Conservation (phyloP, 1,139 yeast species). For the Schizosaccharomyces versatilis region DNA sequence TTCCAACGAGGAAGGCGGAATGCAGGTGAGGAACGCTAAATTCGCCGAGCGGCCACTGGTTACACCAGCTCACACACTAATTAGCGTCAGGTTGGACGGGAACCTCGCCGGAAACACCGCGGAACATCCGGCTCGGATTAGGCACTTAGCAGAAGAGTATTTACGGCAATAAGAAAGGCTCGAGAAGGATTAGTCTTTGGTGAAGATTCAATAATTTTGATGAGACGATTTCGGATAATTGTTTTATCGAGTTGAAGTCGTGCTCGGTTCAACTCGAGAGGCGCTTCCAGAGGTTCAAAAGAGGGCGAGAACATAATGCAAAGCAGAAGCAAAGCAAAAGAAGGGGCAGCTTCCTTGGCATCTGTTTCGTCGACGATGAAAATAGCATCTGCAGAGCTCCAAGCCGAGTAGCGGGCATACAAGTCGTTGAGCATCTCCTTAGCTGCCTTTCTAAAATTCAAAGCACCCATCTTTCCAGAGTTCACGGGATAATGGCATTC, state of each 20-base stretch:
- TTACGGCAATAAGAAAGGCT: not conserved
- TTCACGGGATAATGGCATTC: not conserved
- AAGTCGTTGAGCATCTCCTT: not conserved
- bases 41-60: too few relatives aligned
- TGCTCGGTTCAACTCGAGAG: not conserved
- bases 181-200: constrained; percentile 1
- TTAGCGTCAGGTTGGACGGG: too few relatives aligned
- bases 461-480: constrained; percentile 1
- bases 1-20: too few relatives aligned
- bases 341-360: constrained; percentile 1
- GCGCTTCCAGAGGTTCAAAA: not conserved
- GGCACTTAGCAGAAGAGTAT: not conserved
- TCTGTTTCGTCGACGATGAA: not conserved
- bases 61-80: too few relatives aligned
- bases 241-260: not conserved
- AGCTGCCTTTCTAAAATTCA: not conserved
- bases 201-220: not conserved
- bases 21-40: too few relatives aligned
- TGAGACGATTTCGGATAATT: not conserved
- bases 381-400: not conserved
- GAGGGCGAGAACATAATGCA: not conserved
- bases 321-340: not conserved
- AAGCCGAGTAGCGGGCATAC: not conserved
- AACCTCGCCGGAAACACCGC: not conserved
- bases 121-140: not conserved